Base-by-base conservation (phyloP, 108 stramenopile species). In the Schizochytrium sp. region DNA sequence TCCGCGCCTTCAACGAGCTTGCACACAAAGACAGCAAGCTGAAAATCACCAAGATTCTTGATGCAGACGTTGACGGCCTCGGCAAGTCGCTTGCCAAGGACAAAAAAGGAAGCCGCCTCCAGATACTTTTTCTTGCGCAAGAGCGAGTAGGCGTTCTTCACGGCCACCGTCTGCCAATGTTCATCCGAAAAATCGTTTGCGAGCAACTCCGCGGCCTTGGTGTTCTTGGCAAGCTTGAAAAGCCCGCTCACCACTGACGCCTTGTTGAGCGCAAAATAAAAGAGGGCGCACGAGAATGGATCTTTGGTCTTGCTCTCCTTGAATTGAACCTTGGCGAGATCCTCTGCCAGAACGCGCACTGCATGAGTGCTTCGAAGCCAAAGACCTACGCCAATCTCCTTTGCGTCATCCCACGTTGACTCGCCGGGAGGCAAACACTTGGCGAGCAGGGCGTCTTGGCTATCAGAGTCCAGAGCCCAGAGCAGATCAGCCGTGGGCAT, bases 251-350 rank as follows among this genome's bases (percentile, higher is more conserved):
- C 76, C n/a, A 83, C 76, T 8, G 48, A 53, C 6, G 76, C 76
- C 76, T 83, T 83, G 19, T 53, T 53, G 25, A 83, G 76, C 51
- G 76, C 76, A 83, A 83, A 83, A 45, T 83, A 83, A 34, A 83
- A 83, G 14, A 83, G 45, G 0, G 76, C 76, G 51, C 76, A 83
- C 51, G 76, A 47, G 51, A 83, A 83, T 12, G 76, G 76, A 23
- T 83, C 76, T 53, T 45, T 12, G 3, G 34, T 69, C 45, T 83
- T 83, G 51, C 51, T 53, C 51, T 83, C 51, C 23, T 83, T 47
- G 51, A 53, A 83, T 34, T 83, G 76, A 12, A 53, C 51, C 76
- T 83, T 83, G 45, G 76, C 76, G 6, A 83, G 45, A 2, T 83
- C 76, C 51, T 83, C 76, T 8, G 76, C 76, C 8, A 83, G 76